Evolutionary conservation across 2,329 filamentous ascomycete species (phyloP).

Genomic region (Alternaria solani): DNA sequence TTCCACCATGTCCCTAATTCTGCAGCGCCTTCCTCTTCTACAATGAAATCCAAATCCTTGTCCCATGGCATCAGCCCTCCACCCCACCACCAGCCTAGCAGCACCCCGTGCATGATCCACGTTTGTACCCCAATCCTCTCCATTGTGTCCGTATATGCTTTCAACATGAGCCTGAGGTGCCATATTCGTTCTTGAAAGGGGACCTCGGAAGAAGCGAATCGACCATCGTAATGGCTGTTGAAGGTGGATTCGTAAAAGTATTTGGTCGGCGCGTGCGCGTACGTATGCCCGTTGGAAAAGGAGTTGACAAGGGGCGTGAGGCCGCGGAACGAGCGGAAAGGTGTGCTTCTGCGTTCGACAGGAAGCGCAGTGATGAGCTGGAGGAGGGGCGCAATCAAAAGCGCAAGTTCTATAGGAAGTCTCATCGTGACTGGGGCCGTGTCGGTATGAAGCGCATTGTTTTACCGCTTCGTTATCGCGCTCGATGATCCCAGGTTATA

Average conservation of each 20-base stretch:
- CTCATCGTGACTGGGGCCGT: slow-evolving; percentile 10
- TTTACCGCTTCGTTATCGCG: neutral
- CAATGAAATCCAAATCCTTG: slow-evolving; percentile 67
- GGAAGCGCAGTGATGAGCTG: slow-evolving; percentile 13
- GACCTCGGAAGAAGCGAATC: slow-evolving; percentile 59
- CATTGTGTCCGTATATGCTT: slow-evolving; percentile 66
- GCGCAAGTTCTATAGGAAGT: slow-evolving; percentile 1
- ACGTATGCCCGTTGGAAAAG: slow-evolving; percentile 25
- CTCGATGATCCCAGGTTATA: neutral
- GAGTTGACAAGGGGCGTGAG: slow-evolving; percentile 31
- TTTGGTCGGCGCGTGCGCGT: slow-evolving; percentile 25
- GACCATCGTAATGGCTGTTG: slow-evolving; percentile 65
- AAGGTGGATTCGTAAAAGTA: slow-evolving; percentile 55
- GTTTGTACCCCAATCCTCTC: slow-evolving; percentile 64
- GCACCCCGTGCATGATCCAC: slow-evolving; percentile 70
- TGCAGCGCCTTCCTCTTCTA: slow-evolving; percentile 63
- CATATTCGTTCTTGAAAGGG: slow-evolving; percentile 57
- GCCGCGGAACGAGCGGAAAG: slow-evolving; percentile 19
- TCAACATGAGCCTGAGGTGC: slow-evolving; percentile 61
- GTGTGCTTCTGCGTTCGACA: slow-evolving; percentile 10
- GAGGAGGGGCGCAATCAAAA: neutral
- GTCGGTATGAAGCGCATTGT: slow-evolving; percentile 13
- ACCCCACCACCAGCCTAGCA: slow-evolving; percentile 72
- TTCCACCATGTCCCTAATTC: slow-evolving; percentile 68
- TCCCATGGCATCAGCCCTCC: slow-evolving; percentile 69